Base-by-base conservation (phyloP, 2,329 filamentous ascomycete genomes). In the Cladophialophora immunda region DNA sequence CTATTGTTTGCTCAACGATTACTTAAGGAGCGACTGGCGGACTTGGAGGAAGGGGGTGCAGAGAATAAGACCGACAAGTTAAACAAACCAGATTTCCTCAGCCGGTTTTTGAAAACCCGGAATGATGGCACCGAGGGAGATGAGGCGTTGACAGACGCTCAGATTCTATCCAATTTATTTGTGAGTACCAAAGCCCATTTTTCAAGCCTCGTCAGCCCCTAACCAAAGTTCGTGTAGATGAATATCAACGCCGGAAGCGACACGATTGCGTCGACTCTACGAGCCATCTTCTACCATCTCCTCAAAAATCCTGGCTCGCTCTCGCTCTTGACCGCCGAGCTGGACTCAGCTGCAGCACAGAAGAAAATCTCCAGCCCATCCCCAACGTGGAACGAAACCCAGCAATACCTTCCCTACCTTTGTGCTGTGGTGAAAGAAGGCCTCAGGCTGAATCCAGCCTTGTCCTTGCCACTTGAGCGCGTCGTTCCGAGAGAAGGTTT, bases 251-350 rank as follows among this genome's bases (percentile, higher is more conserved):
- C 92, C 0, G 91, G 92, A 3, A 90, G 87, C 2, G 92, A 95
- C 78, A 94, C 92, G 0, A 94, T 92, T 0, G 91, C 90, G 34
- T 93, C 93, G 74, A 88, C 86, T 4, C 83, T 94, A 0, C 86
- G 86, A 6, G 85, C 89, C 7, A 85, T 93, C 0, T 92, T 94
- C 74, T 94, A 94, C 78, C 89, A 88, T 76, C 79, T 94, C 2
- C 83, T 93, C 41, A 89, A 89, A 72, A 86, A 88, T 72, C 89
- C 88, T 0, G 71, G 68, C 6, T 73, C 73, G 0, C 45, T 76
- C 7, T 32, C 72, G 1, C 71, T 62, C 9, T 72, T 79, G 1
- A 62, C 64, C n/a, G 15, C 65, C 2, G 78, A 79, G 50, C 72
- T 79, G 6, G 60, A 65, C 1, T 36, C 58, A 0, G 77, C 74